Conservation (phyloP, 164 flowering plant species). For the Cinnamomum micranthum region DNA sequence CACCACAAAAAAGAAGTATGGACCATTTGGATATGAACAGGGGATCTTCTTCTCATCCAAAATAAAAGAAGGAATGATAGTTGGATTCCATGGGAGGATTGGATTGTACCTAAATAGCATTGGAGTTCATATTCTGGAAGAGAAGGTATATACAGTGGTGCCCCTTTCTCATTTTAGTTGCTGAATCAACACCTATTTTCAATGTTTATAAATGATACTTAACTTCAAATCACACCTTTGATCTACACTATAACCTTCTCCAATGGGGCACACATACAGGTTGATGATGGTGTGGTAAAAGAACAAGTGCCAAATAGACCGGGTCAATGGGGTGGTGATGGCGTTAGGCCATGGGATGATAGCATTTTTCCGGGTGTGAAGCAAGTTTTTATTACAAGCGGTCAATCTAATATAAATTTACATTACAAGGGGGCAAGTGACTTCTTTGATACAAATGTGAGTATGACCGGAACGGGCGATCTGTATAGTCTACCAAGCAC, state of each 20-base stretch:
- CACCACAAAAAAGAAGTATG: constrained; percentile 63
- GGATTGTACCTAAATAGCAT: constrained; percentile 66
- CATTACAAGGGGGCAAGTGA: constrained; percentile 31
- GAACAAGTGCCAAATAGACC: constrained; percentile 63
- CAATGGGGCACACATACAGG: constrained; percentile 20
- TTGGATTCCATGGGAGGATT: constrained; percentile 73
- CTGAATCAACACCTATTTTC: too few species aligned
- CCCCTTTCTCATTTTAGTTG: too few species aligned
- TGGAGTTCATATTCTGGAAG: constrained; percentile 54
- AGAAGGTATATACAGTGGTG: constrained; percentile 34
- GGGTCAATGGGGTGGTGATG: constrained; percentile 95
- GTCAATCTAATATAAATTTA: constrained; percentile 22
- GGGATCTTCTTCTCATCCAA: constrained; percentile 54
- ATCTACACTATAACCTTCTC: too few species aligned
- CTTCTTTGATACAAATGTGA: constrained; percentile 57
- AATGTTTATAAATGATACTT: too few species aligned
- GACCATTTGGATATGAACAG: constrained; percentile 78
- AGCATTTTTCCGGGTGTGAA: constrained; percentile 74
- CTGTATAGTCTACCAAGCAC: constrained; percentile 68
- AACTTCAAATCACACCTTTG: too few species aligned
- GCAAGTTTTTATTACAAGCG: constrained; percentile 50
- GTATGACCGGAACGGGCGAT: constrained; percentile 72
- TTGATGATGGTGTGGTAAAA: constrained; percentile 39
- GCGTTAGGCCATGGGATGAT: constrained; percentile 84
- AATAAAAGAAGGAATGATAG: constrained; percentile 48